Percentiles rank a stretch among this genome's conserved stretches.
phyloP scores from a whole-genome alignment of 768 basidiomycete genomes.

The Panus rudis region DNA sequence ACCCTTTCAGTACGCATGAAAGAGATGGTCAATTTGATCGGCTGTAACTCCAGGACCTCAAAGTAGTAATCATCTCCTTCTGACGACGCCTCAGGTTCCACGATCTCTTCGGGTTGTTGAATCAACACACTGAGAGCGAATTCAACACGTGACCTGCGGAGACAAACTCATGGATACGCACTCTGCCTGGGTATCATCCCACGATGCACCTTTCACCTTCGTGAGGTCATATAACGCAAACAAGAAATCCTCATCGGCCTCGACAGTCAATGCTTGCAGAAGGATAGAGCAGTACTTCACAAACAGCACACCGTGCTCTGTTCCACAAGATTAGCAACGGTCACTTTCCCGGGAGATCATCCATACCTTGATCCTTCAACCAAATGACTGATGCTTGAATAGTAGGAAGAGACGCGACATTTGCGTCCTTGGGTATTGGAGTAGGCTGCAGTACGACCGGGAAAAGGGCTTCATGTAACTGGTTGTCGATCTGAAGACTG shows the following conservation, averaged over 20 bases:
- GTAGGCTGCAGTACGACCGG: slow-evolving; percentile 95
- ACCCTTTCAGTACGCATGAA: slow-evolving; percentile 97
- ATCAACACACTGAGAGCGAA: slow-evolving; percentile 76
- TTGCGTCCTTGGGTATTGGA: slow-evolving; percentile 70
- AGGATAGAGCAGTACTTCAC: slow-evolving; percentile 95
- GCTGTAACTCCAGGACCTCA: slow-evolving; percentile 91
- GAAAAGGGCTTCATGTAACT: slow-evolving; percentile 91
- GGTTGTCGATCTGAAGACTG: slow-evolving; percentile 93
- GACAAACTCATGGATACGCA: slow-evolving; percentile 30
- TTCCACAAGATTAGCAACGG: neutral
- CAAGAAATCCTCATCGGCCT: slow-evolving; percentile 95
- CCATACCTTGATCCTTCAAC: slow-evolving; percentile 86
- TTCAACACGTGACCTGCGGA: neutral
- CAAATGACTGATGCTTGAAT: slow-evolving; percentile 84
- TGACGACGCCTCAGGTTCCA: slow-evolving; percentile 61
- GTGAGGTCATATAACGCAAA: slow-evolving; percentile 89
- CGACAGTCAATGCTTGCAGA: slow-evolving; percentile 89
- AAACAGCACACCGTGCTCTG: slow-evolving; percentile 97
- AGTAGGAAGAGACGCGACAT: slow-evolving; percentile 78
- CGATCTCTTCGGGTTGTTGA: slow-evolving; percentile 56
- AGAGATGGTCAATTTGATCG: slow-evolving; percentile 84
- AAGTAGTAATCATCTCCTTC: slow-evolving; percentile 85
- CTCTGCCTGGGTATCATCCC: slow-evolving; percentile 77
- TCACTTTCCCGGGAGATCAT: no score
- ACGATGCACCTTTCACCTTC: slow-evolving; percentile 85